phyloP scores from a whole-genome alignment of 176 grass and related monocot genomes.

The Aegilops speltoides region DNA sequence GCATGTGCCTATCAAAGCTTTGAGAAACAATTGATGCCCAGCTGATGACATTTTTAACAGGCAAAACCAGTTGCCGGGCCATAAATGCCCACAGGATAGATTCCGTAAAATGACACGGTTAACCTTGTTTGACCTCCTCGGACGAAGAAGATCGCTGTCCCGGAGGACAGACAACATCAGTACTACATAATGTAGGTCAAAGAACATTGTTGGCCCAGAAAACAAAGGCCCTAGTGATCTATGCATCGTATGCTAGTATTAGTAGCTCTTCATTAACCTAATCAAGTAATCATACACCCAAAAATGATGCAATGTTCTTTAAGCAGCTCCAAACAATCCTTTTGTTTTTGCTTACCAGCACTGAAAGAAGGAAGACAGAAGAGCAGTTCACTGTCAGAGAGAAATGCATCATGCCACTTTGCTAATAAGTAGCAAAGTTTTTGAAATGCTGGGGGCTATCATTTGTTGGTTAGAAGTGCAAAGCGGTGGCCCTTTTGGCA shows the following conservation, averaged over 20 bases:
- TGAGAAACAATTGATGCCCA: neutral
- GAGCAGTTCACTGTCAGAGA: neutral
- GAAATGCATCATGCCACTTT: neutral
- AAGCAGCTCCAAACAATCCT: neutral
- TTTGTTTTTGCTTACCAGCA: no score
- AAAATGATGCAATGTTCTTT: neutral
- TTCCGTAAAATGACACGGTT: conserved; percentile 25
- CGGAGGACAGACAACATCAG: conserved; percentile 12
- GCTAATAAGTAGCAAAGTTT: neutral
- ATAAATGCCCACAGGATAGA: conserved; percentile 37
- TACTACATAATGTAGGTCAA: conserved; percentile 31
- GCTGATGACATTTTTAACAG: conserved; percentile 18
- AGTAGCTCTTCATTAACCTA: neutral
- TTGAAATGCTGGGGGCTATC: conserved; percentile 8
- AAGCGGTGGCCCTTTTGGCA: conserved; percentile 30
- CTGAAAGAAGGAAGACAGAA: neutral
- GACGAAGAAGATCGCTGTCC: conserved; percentile 19
- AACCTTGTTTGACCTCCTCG: conserved; percentile 61
- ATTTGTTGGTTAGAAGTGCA: neutral
- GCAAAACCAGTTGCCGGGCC: conserved; percentile 28
- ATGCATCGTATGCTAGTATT: conserved; percentile 5
- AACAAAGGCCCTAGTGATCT: conserved; percentile 36
- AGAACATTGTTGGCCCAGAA: conserved; percentile 28
- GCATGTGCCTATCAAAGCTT: neutral
- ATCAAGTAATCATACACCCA: neutral